A percentile compares a stretch with the other conserved stretches of the same genome.
Evolutionary conservation across 2,329 filamentous ascomycete species (phyloP).

Genomic region (Fusarium brevicatenulatum): DNA sequence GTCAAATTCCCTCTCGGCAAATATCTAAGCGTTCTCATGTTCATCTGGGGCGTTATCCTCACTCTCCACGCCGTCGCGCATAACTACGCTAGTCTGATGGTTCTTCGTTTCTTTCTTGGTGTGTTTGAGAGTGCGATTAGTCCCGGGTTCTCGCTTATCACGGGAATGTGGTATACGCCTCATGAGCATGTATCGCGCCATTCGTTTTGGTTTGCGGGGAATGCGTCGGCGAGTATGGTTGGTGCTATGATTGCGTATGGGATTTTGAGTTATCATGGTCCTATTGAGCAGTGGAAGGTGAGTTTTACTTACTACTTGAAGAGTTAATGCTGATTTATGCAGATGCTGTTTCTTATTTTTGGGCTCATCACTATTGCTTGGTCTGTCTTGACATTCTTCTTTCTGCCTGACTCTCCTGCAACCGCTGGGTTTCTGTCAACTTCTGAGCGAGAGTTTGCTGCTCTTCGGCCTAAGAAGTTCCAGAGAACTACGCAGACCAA

Average conservation of each 20-base stretch:
- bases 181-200: slow-evolving; percentile 7
- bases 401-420: not conserved
- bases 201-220: slow-evolving; percentile 15
- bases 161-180: slow-evolving; percentile 19
- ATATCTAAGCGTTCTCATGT: slow-evolving; percentile 16
- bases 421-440: not conserved
- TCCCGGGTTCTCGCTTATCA: slow-evolving; percentile 4
- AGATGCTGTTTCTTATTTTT: slow-evolving; percentile 7
- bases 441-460: slow-evolving; percentile 11
- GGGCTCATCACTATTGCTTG: slow-evolving; percentile 10
- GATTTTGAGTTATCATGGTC: not conserved
- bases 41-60: slow-evolving; percentile 4
- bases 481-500: slow-evolving; percentile 16
- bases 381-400: not conserved
- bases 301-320: not conserved
- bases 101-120: not conserved
- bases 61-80: slow-evolving; percentile 6
- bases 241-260: slow-evolving; percentile 20
- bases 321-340: not conserved
- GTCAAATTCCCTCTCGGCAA: slow-evolving; percentile 17
- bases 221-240: slow-evolving; percentile 12
- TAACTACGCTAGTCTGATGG: slow-evolving; percentile 3
- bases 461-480: slow-evolving; percentile 6
- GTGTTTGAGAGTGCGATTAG: slow-evolving; percentile 16
- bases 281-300: slow-evolving; percentile 10